These are phyloP conservation scores for Tylopilus rubrobrunneus DNA, from an alignment of 768 basidiomycete species.

Conservation along the genomic window DNA sequence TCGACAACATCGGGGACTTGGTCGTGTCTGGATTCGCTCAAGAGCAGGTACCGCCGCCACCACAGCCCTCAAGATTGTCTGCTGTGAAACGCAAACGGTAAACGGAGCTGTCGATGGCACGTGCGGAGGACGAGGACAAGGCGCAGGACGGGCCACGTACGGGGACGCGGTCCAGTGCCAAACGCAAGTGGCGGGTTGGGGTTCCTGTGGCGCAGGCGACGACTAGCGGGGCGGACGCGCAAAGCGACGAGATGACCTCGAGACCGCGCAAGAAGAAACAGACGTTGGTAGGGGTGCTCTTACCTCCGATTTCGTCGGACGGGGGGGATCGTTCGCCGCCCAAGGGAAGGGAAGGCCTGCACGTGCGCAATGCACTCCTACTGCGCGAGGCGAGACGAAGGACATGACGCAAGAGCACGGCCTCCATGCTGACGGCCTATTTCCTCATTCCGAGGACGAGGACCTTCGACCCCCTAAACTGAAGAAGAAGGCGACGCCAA, in stretches of 20 bases:
- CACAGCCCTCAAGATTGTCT: background rate
- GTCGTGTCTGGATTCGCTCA: constrained; percentile 8
- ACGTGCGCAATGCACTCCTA: background rate
- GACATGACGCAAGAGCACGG: background rate
- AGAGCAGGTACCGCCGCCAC: background rate
- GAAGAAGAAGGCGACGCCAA: background rate
- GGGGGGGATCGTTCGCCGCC: constrained; percentile 4
- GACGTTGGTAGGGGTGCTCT: background rate
- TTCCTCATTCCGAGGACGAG: constrained; percentile 3
- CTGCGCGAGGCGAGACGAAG: background rate
- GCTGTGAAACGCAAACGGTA: constrained; percentile 14
- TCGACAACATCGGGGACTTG: constrained; percentile 8
- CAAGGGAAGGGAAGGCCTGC: too few relatives aligned
- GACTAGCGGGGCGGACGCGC: background rate
- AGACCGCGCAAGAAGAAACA: too few relatives aligned
- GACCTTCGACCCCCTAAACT: background rate
- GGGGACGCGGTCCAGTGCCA: background rate
- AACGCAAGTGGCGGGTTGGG: background rate
- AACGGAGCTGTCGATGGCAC: background rate
- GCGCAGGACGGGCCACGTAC: too few relatives aligned
- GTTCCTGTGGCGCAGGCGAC: too few relatives aligned
- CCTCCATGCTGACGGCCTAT: background rate
- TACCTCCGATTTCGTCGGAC: constrained; percentile 12
- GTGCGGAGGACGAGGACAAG: too few relatives aligned
- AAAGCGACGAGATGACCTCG: too few relatives aligned